These are phyloP conservation scores for Heliophila coronopifolia DNA, from an alignment of 441 rosid species.

Conservation along the genomic window DNA sequence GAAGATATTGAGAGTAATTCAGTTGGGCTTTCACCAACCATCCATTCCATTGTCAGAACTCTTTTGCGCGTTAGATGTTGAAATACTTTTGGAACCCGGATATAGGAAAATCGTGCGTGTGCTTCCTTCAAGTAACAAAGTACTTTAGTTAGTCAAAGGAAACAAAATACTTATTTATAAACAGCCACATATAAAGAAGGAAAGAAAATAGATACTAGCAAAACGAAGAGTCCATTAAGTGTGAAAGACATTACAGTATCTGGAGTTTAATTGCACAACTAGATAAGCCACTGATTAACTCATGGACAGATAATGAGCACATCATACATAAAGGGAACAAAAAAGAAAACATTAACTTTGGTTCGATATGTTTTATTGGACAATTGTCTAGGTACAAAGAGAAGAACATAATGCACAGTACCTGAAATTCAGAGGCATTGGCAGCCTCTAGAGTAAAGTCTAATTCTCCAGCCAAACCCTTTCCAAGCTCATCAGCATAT, in stretches of 20 bases:
- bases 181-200: background rate
- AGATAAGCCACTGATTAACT: background rate
- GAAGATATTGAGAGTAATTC: slow-evolving; percentile 49
- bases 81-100: slow-evolving; percentile 65
- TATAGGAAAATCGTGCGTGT: slow-evolving; percentile 58
- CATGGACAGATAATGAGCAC: background rate
- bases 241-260: background rate
- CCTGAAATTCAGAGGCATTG: slow-evolving; percentile 80
- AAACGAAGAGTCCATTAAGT: background rate
- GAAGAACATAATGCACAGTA: slow-evolving; percentile 23
- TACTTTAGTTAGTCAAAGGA: slow-evolving; percentile 23
- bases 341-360: slow-evolving; percentile 1
- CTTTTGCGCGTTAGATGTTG: slow-evolving; percentile 62
- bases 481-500: slow-evolving; percentile 98
- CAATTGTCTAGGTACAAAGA: slow-evolving; percentile 2
- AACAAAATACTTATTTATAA: slow-evolving; percentile 14
- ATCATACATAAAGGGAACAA: slow-evolving; percentile 4
- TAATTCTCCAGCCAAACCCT: slow-evolving; percentile 87
- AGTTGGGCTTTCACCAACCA: slow-evolving; percentile 80
- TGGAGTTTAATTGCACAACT: slow-evolving; percentile 4
- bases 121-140: slow-evolving; percentile 53
- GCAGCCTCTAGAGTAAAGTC: slow-evolving; percentile 85
- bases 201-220: slow-evolving; percentile 1
- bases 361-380: background rate
- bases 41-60: slow-evolving; percentile 98